phyloP scores from a whole-genome alignment of 2,329 filamentous ascomycete genomes.

The Metarhizium robertsii region DNA sequence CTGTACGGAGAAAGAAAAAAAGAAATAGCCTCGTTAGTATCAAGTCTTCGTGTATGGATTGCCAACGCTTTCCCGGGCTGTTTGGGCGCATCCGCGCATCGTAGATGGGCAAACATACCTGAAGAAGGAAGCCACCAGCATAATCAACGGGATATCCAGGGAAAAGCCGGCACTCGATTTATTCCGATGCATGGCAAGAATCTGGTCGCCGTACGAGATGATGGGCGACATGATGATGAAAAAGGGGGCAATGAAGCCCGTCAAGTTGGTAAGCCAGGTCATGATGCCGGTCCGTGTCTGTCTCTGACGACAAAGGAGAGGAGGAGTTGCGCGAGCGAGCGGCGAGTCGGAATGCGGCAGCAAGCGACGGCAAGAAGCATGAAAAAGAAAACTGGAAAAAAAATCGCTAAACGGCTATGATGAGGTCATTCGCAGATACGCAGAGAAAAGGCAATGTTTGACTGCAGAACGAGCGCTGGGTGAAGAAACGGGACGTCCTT shows the following conservation, averaged over 20 bases:
- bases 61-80: no score
- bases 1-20: slow-evolving; percentile 22
- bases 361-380: not conserved
- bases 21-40: not conserved
- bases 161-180: slow-evolving; percentile 61
- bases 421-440: not conserved
- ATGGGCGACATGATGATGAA: slow-evolving; percentile 57
- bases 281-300: slow-evolving; percentile 18
- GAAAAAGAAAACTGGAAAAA: not conserved
- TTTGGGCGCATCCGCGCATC: slow-evolving; percentile 4
- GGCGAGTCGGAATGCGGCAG: not conserved
- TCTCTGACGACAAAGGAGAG: not conserved
- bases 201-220: slow-evolving; percentile 57
- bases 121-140: slow-evolving; percentile 59
- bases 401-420: not conserved
- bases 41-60: not conserved
- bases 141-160: slow-evolving; percentile 62
- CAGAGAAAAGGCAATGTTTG: not conserved
- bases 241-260: slow-evolving; percentile 50
- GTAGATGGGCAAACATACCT: slow-evolving; percentile 35
- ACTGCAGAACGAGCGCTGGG: not conserved
- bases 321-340: not conserved
- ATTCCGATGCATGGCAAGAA: slow-evolving; percentile 52
- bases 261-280: slow-evolving; percentile 36
- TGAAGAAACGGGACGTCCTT: not conserved